These are phyloP conservation scores for Clonostachys byssicola DNA, from an alignment of 2,329 filamentous ascomycete genomes.

Conservation along the genomic window DNA sequence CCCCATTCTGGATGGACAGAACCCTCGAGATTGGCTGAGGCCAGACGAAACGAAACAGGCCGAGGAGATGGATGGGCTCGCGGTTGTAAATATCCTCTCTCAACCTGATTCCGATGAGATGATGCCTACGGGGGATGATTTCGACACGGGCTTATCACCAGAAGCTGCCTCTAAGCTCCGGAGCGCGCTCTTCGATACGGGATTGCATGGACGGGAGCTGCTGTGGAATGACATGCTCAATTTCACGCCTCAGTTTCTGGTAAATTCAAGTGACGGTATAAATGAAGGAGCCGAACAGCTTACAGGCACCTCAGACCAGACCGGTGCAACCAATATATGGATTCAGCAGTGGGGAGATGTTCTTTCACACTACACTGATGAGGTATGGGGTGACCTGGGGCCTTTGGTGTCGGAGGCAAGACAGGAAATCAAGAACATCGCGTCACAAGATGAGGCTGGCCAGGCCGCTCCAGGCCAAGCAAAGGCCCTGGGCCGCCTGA, in stretches of 20 bases:
- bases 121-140: conserved; percentile 9
- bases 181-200: conserved; percentile 28
- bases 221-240: conserved; percentile 43
- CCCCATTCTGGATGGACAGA: too few species aligned
- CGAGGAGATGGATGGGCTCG: conserved; percentile 22
- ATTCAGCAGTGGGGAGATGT: conserved; percentile 52
- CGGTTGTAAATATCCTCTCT: conserved; percentile 30
- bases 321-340: conserved; percentile 39
- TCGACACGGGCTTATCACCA: conserved; percentile 16
- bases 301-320: conserved; percentile 30
- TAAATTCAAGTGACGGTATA: conserved; percentile 9
- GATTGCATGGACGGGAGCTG: conserved; percentile 2
- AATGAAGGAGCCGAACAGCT: conserved; percentile 13
- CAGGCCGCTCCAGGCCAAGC: conserved; percentile 9
- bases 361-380: conserved; percentile 53
- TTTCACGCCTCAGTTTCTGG: conserved; percentile 41
- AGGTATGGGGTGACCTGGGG: conserved; percentile 64
- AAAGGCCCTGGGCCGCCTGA: conserved; percentile 23
- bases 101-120: conserved; percentile 7
- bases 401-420: conserved; percentile 52
- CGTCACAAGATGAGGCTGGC: conserved; percentile 10
- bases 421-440: conserved; percentile 44
- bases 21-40: too few species aligned
- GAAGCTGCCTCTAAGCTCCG: conserved; percentile 24
- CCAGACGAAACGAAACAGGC: too few species aligned